These are phyloP conservation scores for Candolleomyces efflorescens DNA, from an alignment of 768 basidiomycete genomes.

Conservation along the genomic window DNA sequence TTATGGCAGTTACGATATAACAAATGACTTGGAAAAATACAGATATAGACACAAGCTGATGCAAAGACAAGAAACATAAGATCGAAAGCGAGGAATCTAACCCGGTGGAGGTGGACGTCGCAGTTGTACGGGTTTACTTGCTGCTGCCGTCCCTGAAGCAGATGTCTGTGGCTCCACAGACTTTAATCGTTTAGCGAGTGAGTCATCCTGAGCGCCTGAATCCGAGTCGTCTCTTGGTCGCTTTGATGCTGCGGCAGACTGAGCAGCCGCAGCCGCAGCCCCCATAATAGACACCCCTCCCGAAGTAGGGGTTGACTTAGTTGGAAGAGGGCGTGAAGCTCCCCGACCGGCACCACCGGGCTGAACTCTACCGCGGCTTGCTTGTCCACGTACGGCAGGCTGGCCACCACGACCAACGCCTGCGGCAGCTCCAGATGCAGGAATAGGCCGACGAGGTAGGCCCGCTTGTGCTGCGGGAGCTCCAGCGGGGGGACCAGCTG, in stretches of 20 bases:
- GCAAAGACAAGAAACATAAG: constrained; percentile 2
- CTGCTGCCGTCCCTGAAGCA: neutral
- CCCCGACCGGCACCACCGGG: constrained; percentile 14
- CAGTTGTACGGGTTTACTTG: constrained; percentile 16
- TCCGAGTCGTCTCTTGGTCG: constrained; percentile 55
- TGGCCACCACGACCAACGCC: neutral
- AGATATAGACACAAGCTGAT: constrained; percentile 2
- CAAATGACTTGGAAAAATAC: constrained; percentile 6
- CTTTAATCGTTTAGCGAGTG: constrained; percentile 64
- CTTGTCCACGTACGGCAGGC: neutral
- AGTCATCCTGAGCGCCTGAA: constrained; percentile 41
- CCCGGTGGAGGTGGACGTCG: constrained; percentile 15
- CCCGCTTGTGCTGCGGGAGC: constrained; percentile 9
- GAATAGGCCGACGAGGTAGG: no score
- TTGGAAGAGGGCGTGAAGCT: constrained; percentile 22
- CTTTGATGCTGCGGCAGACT: constrained; percentile 38
- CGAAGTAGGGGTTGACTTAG: constrained; percentile 12
- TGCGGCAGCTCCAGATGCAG: no score
- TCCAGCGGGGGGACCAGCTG: constrained; percentile 11
- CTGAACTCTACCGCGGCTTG: neutral
- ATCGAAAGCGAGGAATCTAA: constrained; percentile 9
- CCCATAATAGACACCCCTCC: constrained; percentile 57
- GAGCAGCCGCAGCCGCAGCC: constrained; percentile 24
- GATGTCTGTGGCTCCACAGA: constrained; percentile 34
- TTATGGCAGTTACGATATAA: constrained; percentile 4